Evolutionary conservation across 352 stramenopile genomes (phyloP).

Genomic region (Pythium vanterpoolii): DNA sequence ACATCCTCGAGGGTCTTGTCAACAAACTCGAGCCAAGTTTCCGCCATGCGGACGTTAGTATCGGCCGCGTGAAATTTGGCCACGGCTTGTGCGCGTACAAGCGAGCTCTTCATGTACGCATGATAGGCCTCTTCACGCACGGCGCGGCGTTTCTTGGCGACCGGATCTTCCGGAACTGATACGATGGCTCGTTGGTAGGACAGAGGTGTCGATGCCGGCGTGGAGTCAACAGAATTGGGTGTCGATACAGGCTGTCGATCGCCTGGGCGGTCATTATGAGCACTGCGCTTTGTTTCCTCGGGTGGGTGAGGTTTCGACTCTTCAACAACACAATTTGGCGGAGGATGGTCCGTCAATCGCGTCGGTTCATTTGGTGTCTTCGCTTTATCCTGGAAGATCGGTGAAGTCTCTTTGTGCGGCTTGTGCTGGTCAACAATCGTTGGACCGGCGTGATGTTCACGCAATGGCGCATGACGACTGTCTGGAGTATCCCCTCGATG

Average conservation of each 20-base stretch:
- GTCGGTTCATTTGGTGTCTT: not conserved
- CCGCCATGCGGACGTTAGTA: constrained; percentile 52
- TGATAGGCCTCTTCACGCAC: constrained; percentile 29
- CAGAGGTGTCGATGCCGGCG: constrained; percentile 11
- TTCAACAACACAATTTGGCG: not conserved
- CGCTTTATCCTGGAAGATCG: not conserved
- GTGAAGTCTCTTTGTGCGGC: not conserved
- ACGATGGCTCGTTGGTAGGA: not conserved
- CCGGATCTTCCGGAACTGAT: constrained; percentile 2
- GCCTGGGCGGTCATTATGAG: not conserved
- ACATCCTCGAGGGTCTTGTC: constrained; percentile 70
- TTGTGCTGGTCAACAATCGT: not conserved
- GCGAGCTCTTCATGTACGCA: constrained; percentile 51
- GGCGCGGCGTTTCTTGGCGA: constrained; percentile 7
- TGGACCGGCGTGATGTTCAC: not conserved
- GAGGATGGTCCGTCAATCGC: not conserved
- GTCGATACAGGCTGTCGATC: not conserved
- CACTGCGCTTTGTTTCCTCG: not conserved
- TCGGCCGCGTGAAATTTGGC: constrained; percentile 52
- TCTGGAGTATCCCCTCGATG: not conserved
- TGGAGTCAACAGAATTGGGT: constrained; percentile 10
- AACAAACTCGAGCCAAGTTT: constrained; percentile 62
- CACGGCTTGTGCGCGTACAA: constrained; percentile 55
- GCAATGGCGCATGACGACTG: not conserved
- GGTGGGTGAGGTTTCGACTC: not conserved